Evolutionary conservation across 2,329 filamentous ascomycete genomes (phyloP).

Genomic region (Salinomyces thailandicus): DNA sequence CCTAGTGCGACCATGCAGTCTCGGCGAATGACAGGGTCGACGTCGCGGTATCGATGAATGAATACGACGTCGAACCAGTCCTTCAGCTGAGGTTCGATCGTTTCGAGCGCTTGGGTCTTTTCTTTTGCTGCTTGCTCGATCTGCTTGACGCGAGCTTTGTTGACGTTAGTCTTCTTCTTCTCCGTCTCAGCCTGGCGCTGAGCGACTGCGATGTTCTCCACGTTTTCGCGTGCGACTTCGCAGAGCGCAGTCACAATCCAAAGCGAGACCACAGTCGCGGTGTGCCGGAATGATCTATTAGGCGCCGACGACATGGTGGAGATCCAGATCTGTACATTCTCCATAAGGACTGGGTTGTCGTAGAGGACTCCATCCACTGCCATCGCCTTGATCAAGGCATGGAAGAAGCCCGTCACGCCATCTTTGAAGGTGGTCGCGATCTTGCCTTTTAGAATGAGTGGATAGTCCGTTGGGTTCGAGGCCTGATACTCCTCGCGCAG

Average conservation of each 20-base stretch:
- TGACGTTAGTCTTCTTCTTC: slow-evolving; percentile 59
- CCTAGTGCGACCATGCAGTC: slow-evolving; percentile 83
- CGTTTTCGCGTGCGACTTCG: slow-evolving; percentile 58
- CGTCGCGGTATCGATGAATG: slow-evolving; percentile 88
- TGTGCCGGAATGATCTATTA: slow-evolving; percentile 86
- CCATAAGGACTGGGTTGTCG: slow-evolving; percentile 62
- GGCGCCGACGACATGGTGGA: slow-evolving; percentile 81
- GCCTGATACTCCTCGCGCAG: slow-evolving; percentile 82
- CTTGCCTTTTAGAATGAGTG: slow-evolving; percentile 73
- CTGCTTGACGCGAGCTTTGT: slow-evolving; percentile 65
- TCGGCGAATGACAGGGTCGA: slow-evolving; percentile 77
- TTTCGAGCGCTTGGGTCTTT: slow-evolving; percentile 57
- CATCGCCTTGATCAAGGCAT: slow-evolving; percentile 62
- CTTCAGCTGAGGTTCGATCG: slow-evolving; percentile 60
- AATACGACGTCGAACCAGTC: slow-evolving; percentile 90
- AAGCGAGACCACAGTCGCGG: slow-evolving; percentile 74
- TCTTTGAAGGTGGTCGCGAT: slow-evolving; percentile 67
- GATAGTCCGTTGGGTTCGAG: slow-evolving; percentile 68
- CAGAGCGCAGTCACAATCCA: slow-evolving; percentile 71
- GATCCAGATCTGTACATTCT: slow-evolving; percentile 85
- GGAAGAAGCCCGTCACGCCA: slow-evolving; percentile 68
- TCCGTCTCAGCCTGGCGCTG: slow-evolving; percentile 72
- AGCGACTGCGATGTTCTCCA: slow-evolving; percentile 61
- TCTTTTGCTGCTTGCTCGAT: slow-evolving; percentile 64
- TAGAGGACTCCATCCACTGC: slow-evolving; percentile 78